Evolutionary conservation across 1,284 basidiomycete species (phyloP), one percentile per base, ranked within the genome.

Genomic region (Kalmanozyma brasiliensis): DNA sequence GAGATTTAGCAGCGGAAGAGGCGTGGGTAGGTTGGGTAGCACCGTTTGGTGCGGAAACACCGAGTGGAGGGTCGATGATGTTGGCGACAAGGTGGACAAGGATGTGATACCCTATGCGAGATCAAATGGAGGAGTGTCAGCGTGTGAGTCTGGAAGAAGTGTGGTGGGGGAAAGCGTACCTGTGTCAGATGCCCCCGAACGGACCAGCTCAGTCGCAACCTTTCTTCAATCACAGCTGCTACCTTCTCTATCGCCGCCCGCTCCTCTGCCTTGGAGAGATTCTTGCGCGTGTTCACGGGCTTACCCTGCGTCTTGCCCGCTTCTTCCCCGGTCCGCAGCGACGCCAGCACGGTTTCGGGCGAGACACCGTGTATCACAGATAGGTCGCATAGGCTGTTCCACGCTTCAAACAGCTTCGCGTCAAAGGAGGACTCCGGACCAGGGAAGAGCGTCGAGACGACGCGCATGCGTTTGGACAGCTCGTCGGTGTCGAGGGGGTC

Each of bases 361-460:
- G 57, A 8, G 8, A 55, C 1, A 2, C 14, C 9, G 17, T 62
- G 47, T 1, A 68, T 10, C 20, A 32, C 22, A 4, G 49, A 19
- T 1, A 53, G 46, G 35, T 68, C 55, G 30, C 40, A 46, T 1
- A 62, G 26, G 7, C 6, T 35, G 37, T 53, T 58, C 65, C 65
- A 68, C 3, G 55, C 35, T 3, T 6, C 8, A 17, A 62, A 68
- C 4, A 68, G 59, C 4, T 17, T 20, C 3, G 32, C 8, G 16
- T 52, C 49, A 14, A 68, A 62, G 1, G 8, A 4, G 1, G 38
- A 38, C 0, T 40, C 49, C 1, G 52, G 53, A 5, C 68, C 58
- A 0, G 68, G 62, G 17, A 71, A 71, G 20, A 71, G 59, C 4
- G 62, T 62, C 0, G 17, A 4, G 7, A 61, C 1, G 2, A 49